A percentile compares a stretch with the other conserved stretches of the same genome.
phyloP scores from a whole-genome alignment of 225 moss, liverwort and hornwort genomes.

The Asterella californica region DNA sequence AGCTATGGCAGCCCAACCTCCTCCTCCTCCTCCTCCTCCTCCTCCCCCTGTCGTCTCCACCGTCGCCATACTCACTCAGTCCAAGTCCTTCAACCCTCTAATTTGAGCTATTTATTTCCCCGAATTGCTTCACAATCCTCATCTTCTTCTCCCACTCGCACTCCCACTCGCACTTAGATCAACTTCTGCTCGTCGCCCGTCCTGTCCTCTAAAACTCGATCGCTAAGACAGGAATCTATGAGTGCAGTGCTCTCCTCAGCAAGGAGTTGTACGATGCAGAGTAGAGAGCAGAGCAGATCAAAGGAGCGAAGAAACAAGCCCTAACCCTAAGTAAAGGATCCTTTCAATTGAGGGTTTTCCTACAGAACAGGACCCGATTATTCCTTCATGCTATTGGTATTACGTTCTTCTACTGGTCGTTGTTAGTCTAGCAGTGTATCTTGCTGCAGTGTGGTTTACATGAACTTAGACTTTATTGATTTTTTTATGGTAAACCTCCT shows the following conservation, averaged over 20 bases:
- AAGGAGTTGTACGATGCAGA: too few relatives aligned
- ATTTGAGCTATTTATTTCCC: neutral
- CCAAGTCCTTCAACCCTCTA: neutral
- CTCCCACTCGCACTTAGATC: neutral
- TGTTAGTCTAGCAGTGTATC: too few relatives aligned
- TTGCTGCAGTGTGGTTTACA: too few relatives aligned
- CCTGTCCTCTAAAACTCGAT: neutral
- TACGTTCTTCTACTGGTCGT: too few relatives aligned
- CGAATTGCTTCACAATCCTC: neutral
- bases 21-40: too few relatives aligned
- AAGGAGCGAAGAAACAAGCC: neutral
- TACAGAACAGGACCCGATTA: too few relatives aligned
- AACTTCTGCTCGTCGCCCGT: neutral
- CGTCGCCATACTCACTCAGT: neutral
- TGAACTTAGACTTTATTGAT: too few relatives aligned
- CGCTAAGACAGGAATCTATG: too few relatives aligned
- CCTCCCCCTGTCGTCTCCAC: neutral
- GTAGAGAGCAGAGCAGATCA: neutral
- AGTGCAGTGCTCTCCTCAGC: too few relatives aligned
- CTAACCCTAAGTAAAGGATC: slow-evolving; percentile 2
- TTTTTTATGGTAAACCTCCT: too few relatives aligned
- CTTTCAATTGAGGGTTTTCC: neutral
- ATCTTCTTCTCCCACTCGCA: neutral
- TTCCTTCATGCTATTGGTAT: too few relatives aligned
- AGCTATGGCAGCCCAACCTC: slow-evolving; percentile 70